phyloP scores from a whole-genome alignment of 768 basidiomycete species.

The Amanita jacksonii region DNA sequence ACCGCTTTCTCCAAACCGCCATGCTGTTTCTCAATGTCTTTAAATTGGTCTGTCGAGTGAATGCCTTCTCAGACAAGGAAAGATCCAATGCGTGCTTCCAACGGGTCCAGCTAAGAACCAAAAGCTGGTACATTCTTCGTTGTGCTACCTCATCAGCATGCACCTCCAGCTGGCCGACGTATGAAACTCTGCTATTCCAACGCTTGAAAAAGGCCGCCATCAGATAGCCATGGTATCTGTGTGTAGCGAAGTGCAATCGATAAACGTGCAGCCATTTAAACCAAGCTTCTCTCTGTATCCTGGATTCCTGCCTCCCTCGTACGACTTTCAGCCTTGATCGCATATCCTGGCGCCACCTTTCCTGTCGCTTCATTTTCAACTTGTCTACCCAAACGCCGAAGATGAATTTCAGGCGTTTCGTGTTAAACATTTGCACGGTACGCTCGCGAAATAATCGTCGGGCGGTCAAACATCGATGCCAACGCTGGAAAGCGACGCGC shows the following conservation, averaged over 20 bases:
- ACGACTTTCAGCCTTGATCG: conserved; percentile 57
- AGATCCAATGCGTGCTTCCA: conserved; percentile 46
- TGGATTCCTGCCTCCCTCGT: conserved; percentile 43
- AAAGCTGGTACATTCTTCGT: conserved; percentile 24
- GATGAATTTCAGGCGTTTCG: conserved; percentile 30
- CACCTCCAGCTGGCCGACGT: conserved; percentile 34
- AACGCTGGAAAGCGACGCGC: conserved; percentile 47
- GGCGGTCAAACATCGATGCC: conserved; percentile 37
- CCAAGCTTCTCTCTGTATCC: conserved; percentile 51
- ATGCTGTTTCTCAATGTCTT: conserved; percentile 42
- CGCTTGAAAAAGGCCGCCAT: conserved; percentile 32
- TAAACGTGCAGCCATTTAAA: conserved; percentile 55
- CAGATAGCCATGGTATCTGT: conserved; percentile 38
- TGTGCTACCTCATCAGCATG: conserved; percentile 40
- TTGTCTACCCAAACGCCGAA: conserved; percentile 46
- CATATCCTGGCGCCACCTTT: conserved; percentile 61
- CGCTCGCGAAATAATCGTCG: conserved; percentile 31
- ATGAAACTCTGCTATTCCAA: conserved; percentile 43
- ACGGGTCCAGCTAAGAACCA: conserved; percentile 39
- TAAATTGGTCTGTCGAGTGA: conserved; percentile 34
- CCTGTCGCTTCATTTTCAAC: conserved; percentile 44
- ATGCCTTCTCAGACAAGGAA: conserved; percentile 31
- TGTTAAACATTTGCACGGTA: conserved; percentile 34
- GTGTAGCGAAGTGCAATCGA: conserved; percentile 39
- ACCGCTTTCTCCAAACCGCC: conserved; percentile 44